Conservation (phyloP, 805 yeast species). For the Maudiozyma bulderi region DNA sequence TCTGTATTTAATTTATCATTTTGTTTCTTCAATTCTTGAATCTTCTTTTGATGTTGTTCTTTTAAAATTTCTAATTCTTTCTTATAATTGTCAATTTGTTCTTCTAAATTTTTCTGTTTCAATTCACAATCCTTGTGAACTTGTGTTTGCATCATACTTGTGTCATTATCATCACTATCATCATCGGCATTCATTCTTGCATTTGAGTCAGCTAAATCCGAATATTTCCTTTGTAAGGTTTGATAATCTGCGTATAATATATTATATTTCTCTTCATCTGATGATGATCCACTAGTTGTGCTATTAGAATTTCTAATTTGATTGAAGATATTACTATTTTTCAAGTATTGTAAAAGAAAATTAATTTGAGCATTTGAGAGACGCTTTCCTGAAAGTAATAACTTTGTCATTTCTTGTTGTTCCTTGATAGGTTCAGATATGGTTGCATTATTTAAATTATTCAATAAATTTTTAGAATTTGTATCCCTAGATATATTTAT, state of each 20-base stretch:
- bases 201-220: conserved; percentile 1
- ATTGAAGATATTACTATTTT: conserved; percentile 6
- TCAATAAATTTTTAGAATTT: conserved; percentile 12
- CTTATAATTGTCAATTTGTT: conserved; percentile 1
- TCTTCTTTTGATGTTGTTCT: conserved; percentile 3
- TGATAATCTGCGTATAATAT: conserved; percentile 10
- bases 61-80: conserved; percentile 1
- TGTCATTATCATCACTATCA: neutral
- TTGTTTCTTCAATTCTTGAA: conserved; percentile 6
- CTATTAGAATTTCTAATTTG: conserved; percentile 14
- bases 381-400: conserved; percentile 19
- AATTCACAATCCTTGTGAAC: conserved; percentile 1
- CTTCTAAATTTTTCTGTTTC: conserved; percentile 2
- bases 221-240: conserved; percentile 1
- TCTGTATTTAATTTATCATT: conserved; percentile 3
- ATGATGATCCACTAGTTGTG: conserved; percentile 13
- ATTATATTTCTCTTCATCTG: conserved; percentile 7
- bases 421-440: conserved; percentile 26
- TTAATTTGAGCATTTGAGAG: conserved; percentile 23
- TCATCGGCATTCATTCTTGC: conserved; percentile 1
- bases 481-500: neutral
- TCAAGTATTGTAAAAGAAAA: conserved; percentile 11
- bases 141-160: neutral
- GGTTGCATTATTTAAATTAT: conserved; percentile 15
- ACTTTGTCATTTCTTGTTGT: conserved; percentile 21